Evolutionary conservation across 2,329 filamentous ascomycete species (phyloP), one percentile per base, ranked within the genome.

Genomic region (Diaporthe vexans): DNA sequence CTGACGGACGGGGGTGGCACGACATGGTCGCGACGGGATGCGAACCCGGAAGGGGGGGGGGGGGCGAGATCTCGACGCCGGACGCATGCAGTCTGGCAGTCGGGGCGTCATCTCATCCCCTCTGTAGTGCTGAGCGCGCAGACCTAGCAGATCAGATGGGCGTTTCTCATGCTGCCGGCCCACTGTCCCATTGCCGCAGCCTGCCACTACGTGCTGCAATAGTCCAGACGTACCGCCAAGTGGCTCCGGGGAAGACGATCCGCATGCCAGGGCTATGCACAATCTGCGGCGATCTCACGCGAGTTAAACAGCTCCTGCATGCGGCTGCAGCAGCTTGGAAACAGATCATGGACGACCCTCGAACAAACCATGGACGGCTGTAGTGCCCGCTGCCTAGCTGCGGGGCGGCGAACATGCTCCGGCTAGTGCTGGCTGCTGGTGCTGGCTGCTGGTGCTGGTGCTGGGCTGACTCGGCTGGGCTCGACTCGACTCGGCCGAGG

Each of bases 221-320:
- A 11, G 37, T 43, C 37, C n/a, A 61, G 37, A 24, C 57, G 35
- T 24, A 58, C 56, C 52, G 43, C 43, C 46, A 61, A 59, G 48
- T 52, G 52, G 69, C 43, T 24, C 56, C 56, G 69, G 69, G 69
- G 69, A 61, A 71, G 13, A 21, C 33, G 29, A 52, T 40, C 69
- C 56, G 48, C 63, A 68, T 68, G 63, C 63, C 63, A 68, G 63
- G 56, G 69, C 56, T n/a, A 54, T 71, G 69, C 69, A 29, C 33
- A 71, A 52, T 61, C 57, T 48, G 43, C 43, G 69, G 69, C 69
- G 52, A 71, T 71, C 37, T 71, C 69, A 51, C 51, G 56, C 56
- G 21, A 40, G 29, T 52, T 61, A 68, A 67, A 68, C 63, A 68
- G 63, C 63, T 68, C 63, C 63, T 40, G 33, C 63, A 54, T 71